Conservation (phyloP, 495 filamentous ascomycete species). For the Collariella sp. region DNA sequence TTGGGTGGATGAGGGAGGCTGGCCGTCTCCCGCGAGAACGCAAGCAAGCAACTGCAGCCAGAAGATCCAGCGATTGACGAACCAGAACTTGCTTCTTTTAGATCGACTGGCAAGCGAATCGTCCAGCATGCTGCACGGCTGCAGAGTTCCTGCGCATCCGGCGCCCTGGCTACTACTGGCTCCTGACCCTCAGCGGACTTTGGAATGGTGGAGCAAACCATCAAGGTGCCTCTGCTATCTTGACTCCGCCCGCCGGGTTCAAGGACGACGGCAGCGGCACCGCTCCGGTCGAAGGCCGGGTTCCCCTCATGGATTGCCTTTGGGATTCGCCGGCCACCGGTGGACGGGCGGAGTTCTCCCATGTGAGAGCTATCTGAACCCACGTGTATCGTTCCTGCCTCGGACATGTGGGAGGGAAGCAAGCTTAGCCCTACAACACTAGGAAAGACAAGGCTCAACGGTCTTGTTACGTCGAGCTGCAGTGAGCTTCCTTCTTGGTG, state of each 20-base stretch:
- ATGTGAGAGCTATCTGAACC: neutral
- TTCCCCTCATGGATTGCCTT: neutral
- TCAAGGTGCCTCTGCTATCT: conserved; percentile 1
- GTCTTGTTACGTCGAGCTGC: neutral
- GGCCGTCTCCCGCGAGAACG: neutral
- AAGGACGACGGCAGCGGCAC: neutral
- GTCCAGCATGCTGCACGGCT: neutral
- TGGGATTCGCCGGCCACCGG: neutral
- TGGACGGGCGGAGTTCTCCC: neutral
- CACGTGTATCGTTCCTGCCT: conserved; percentile 2
- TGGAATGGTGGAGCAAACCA: conserved; percentile 1
- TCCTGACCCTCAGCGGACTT: neutral
- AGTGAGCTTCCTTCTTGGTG: conserved; percentile 7
- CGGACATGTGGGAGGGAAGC: neutral
- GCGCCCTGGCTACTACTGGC: neutral
- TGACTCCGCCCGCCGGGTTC: neutral
- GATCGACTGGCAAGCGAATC: neutral
- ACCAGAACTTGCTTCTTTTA: neutral
- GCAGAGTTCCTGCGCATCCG: neutral
- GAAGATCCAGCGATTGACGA: conserved; percentile 3
- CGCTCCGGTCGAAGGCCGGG: neutral
- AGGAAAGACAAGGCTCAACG: neutral
- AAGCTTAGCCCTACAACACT: conserved; percentile 2
- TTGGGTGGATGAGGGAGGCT: conserved; percentile 6
- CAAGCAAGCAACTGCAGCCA: neutral